Evolutionary conservation across 2,329 filamentous ascomycete genomes (phyloP).

Genomic region (Nannizziopsis arthrosporioides): DNA sequence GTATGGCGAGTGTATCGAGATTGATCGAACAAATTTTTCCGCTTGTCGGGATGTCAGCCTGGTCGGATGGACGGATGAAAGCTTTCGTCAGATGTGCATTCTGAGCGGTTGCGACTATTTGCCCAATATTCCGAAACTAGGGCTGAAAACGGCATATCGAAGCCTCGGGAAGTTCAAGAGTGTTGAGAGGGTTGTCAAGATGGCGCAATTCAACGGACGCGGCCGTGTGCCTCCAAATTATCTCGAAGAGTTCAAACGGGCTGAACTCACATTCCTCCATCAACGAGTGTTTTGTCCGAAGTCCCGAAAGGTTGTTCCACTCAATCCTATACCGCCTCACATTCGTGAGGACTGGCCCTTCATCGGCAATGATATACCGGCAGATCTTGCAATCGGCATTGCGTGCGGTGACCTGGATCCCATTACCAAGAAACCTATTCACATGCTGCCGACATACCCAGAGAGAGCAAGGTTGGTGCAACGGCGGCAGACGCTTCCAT

Average conservation of each 20-base stretch:
- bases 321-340: constrained; percentile 55
- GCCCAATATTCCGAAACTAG: constrained; percentile 70
- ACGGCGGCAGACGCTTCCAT: constrained; percentile 32
- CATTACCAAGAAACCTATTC: constrained; percentile 63
- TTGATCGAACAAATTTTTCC: constrained; percentile 79
- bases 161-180: constrained; percentile 83
- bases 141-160: constrained; percentile 85
- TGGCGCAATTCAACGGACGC: constrained; percentile 82
- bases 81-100: constrained; percentile 93
- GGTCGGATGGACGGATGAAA: constrained; percentile 79
- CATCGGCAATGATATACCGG: constrained; percentile 62
- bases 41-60: constrained; percentile 78
- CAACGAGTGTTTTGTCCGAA: constrained; percentile 87
- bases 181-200: constrained; percentile 67
- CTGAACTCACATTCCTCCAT: constrained; percentile 84
- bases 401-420: constrained; percentile 76
- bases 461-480: constrained; percentile 27
- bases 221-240: constrained; percentile 71
- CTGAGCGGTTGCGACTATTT: constrained; percentile 94
- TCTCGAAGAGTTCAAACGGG: constrained; percentile 66
- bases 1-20: constrained; percentile 84
- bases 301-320: constrained; percentile 57
- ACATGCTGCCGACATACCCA: constrained; percentile 26
- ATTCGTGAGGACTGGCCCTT: constrained; percentile 62
- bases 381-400: constrained; percentile 59